A percentile compares a stretch with the other conserved stretches of the same genome.
Evolutionary conservation across 106 monocot species (phyloP).

Genomic region (Alisma plantagoaquatica): DNA sequence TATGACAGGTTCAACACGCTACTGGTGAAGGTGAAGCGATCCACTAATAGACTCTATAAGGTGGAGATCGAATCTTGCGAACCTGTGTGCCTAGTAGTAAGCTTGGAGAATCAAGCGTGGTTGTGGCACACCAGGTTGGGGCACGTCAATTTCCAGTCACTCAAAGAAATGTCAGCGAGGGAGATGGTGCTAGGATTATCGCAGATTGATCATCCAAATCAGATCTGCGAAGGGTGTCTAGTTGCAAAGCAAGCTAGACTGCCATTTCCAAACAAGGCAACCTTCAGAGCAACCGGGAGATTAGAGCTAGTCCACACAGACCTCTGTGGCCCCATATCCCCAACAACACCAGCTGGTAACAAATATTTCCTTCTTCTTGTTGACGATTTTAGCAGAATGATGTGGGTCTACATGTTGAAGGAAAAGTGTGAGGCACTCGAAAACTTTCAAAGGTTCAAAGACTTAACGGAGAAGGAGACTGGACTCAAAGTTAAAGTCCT

Average conservation of each 20-base stretch:
- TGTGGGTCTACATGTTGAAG: conserved; percentile 3
- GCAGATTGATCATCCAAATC: not conserved
- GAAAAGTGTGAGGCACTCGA: not conserved
- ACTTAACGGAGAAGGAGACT: not conserved
- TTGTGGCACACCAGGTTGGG: not conserved
- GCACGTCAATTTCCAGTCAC: not conserved
- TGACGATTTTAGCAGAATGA: not conserved
- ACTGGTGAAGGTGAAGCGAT: not conserved
- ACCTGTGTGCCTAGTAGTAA: not conserved
- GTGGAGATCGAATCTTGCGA: not conserved
- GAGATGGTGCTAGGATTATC: not conserved
- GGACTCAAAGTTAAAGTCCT: not conserved
- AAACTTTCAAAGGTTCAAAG: not conserved
- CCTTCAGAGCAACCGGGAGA: not conserved
- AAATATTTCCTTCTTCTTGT: not conserved
- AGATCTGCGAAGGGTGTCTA: not conserved
- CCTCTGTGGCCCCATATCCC: conserved; percentile 8
- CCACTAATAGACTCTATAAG: not conserved
- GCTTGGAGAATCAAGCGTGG: no score
- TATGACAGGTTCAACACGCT: not conserved
- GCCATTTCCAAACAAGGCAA: conserved; percentile 5
- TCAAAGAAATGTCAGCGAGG: not conserved
- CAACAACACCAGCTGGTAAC: conserved; percentile 4
- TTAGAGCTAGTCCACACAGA: conserved; percentile 3
- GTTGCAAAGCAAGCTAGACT: conserved; percentile 7